Conservation (phyloP, 305 asterid species). For the Plantago coronopus region DNA sequence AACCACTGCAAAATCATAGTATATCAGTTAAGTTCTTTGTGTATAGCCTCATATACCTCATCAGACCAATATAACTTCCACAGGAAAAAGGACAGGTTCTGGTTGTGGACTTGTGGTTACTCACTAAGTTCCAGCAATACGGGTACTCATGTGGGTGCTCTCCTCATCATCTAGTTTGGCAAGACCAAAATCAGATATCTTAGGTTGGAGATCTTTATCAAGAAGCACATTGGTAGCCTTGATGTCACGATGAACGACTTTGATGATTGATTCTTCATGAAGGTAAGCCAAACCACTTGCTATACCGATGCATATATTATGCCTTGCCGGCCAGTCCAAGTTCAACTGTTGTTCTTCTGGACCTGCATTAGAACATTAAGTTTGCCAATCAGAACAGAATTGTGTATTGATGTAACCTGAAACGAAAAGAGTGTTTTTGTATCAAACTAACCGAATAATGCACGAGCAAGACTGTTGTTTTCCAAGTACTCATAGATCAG, state of each 20-base stretch:
- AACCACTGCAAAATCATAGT: slow-evolving; percentile 11
- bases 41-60: no score
- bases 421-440: not conserved
- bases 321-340: slow-evolving; percentile 48
- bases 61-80: not conserved
- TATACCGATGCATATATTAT: slow-evolving; percentile 41
- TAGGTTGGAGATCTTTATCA: slow-evolving; percentile 18
- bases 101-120: not conserved
- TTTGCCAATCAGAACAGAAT: not conserved
- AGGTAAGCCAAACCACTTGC: slow-evolving; percentile 54
- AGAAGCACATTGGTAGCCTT: slow-evolving; percentile 31
- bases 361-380: slow-evolving; percentile 21
- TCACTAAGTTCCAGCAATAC: slow-evolving; percentile 26
- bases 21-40: not conserved
- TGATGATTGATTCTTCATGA: slow-evolving; percentile 46
- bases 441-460: slow-evolving; percentile 31
- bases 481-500: slow-evolving; percentile 49
- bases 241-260: slow-evolving; percentile 50
- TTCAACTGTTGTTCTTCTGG: slow-evolving; percentile 31
- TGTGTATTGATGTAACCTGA: not conserved
- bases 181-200: slow-evolving; percentile 25
- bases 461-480: slow-evolving; percentile 50
- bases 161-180: slow-evolving; percentile 27
- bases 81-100: no score
- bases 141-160: slow-evolving; percentile 22